Percentiles rank a stretch among this genome's conserved stretches.
phyloP scores from a whole-genome alignment of 768 basidiomycete species.

The Kwoniella bestiolae region DNA sequence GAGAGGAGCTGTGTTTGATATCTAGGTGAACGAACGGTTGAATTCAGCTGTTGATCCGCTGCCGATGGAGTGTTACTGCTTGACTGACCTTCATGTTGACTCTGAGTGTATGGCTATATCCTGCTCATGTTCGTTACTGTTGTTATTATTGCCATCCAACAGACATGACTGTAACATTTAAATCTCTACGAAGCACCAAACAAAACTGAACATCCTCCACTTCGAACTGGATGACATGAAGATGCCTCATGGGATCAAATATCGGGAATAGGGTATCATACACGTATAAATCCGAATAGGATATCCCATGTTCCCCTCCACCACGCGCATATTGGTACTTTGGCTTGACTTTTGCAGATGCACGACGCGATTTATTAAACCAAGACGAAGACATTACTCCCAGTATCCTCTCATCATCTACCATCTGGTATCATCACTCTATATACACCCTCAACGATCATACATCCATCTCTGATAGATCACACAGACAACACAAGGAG shows the following conservation, averaged over 20 bases:
- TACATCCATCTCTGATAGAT: too few species aligned
- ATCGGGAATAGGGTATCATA: conserved; percentile 13
- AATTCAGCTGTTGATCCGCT: background rate
- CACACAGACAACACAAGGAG: too few species aligned
- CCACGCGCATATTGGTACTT: conserved; percentile 16
- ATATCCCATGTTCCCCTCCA: conserved; percentile 1
- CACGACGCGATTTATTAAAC: too few species aligned
- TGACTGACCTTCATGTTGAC: conserved; percentile 25
- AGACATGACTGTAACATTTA: background rate
- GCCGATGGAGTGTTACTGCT: background rate
- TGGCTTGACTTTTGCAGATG: too few species aligned
- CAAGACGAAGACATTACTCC: too few species aligned
- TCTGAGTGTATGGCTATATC: background rate
- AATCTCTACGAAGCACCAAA: background rate
- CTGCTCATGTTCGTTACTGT: background rate
- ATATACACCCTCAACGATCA: too few species aligned
- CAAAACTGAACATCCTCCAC: conserved; percentile 17
- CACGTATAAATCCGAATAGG: background rate
- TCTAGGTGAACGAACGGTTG: conserved; percentile 18
- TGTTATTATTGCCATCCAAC: background rate
- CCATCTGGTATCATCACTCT: too few species aligned
- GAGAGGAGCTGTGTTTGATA: conserved; percentile 70
- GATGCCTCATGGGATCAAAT: conserved; percentile 13
- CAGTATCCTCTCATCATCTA: too few species aligned
- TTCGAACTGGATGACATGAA: background rate